Conservation (phyloP, 805 yeast species). For the Saturnispora halmiae region DNA sequence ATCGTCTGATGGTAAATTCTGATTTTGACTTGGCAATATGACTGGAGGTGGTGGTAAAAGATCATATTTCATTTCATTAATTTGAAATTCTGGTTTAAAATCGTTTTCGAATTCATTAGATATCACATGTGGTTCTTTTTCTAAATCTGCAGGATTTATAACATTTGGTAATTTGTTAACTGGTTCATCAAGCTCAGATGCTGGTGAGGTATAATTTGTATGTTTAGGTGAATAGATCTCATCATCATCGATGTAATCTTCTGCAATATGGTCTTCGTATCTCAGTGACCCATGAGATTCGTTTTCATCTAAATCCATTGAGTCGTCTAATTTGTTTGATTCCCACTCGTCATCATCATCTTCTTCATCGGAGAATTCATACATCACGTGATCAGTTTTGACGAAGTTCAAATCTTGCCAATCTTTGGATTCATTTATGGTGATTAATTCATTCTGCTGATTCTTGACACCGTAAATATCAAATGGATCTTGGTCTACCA, state of each 20-base stretch:
- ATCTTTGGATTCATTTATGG: constrained; percentile 11
- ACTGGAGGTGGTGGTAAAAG: constrained; percentile 14
- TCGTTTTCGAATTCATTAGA: constrained; percentile 7
- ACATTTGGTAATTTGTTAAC: constrained; percentile 2
- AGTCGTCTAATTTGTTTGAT: constrained; percentile 19
- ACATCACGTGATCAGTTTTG: constrained; percentile 25
- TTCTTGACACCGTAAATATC: constrained; percentile 20
- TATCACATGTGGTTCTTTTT: constrained; percentile 4
- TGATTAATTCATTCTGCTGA: constrained; percentile 19
- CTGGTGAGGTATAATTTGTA: constrained; percentile 1
- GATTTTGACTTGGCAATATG: constrained; percentile 6
- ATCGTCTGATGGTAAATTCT: not conserved
- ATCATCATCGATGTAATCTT: constrained; percentile 9
- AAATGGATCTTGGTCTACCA: constrained; percentile 27
- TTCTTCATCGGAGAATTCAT: constrained; percentile 27
- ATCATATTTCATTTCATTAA: constrained; percentile 1
- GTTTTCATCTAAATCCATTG: constrained; percentile 25
- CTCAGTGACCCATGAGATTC: constrained; percentile 8
- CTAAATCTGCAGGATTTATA: constrained; percentile 12
- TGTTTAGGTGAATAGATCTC: constrained; percentile 15
- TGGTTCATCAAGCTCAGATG: constrained; percentile 6
- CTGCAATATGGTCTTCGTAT: constrained; percentile 10
- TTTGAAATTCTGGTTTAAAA: constrained; percentile 18
- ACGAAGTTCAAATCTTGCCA: constrained; percentile 28
- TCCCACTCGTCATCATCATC: constrained; percentile 26